Percentiles rank a stretch among this genome's conserved stretches.
These are phyloP conservation scores for Kuraishia floccosa DNA, from an alignment of 805 yeast genomes.

Conservation along the genomic window DNA sequence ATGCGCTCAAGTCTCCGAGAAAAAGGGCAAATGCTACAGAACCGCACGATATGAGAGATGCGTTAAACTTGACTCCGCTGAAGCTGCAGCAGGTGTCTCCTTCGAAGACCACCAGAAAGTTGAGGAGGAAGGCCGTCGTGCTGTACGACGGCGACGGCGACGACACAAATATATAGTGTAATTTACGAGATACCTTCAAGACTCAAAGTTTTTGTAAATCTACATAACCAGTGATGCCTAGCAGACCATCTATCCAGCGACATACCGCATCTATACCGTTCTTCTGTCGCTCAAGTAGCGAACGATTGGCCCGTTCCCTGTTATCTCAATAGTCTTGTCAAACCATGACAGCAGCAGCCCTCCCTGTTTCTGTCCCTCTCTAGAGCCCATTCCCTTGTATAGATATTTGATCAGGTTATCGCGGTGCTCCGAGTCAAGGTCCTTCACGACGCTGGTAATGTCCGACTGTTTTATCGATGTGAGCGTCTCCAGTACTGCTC, in stretches of 20 bases:
- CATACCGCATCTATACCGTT: too few species aligned
- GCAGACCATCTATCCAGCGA: too few species aligned
- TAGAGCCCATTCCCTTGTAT: conserved; percentile 73
- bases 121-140: neutral
- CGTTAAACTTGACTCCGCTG: too few species aligned
- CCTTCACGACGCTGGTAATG: conserved; percentile 46
- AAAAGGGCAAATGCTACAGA: too few species aligned
- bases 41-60: too few species aligned
- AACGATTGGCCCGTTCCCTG: conserved; percentile 85
- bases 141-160: neutral
- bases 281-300: conserved; percentile 82
- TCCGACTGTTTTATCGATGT: conserved; percentile 59
- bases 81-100: too few species aligned
- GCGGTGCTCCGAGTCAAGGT: conserved; percentile 52
- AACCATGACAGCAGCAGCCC: conserved; percentile 85
- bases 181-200: too few species aligned
- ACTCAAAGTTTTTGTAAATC: too few species aligned
- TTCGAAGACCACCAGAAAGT: neutral
- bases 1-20: too few species aligned
- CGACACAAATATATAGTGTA: too few species aligned
- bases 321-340: conserved; percentile 73
- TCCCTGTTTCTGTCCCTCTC: conserved; percentile 76
- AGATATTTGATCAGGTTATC: conserved; percentile 75
- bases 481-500: conserved; percentile 59
- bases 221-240: too few species aligned